Evolutionary conservation across 352 stramenopile genomes (phyloP), one percentile per base, ranked within the genome.

Genomic region (Achlya hypogyna): DNA sequence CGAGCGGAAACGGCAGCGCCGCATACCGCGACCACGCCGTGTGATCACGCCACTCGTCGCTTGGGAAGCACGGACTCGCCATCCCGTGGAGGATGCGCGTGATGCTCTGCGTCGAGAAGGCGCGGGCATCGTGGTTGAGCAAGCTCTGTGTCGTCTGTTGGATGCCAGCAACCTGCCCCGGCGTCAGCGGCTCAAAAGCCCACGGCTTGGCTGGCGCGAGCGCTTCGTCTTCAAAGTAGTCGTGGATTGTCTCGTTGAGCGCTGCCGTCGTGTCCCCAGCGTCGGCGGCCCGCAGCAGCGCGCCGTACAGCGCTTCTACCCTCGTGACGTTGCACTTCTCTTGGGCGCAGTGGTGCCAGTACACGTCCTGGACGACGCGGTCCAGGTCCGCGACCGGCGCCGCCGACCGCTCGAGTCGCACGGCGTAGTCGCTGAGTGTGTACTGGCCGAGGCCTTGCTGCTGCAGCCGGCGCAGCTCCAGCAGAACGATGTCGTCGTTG

Each of bases 21-120:
- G 75, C 67, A 66, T 91, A 88, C 51, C 80, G 81, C 22, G 81
- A 75, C 86, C 86, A 94, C 53, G 70, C 78, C 28, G 71, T 51
- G 66, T 90, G 75, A 31, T 91, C 75, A 0, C 79, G 80, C 86
- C 86, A 94, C 35, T 75, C 68, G 16, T 75, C 70, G 0, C 74
- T 73, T 14, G 81, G 75, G 53, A 90, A 88, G 43, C 75, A 79
- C 29, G 83, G 83, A 27, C 76, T 88, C 42, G 77, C 72, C 28
- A 94, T 71, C 5, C 85, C 85, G 45, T 94, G 85, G 62, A 92
- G 88, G 32, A 94, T 73, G 35, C 86, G 84, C 0, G 83, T 82
- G 49, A 92, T 79, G n/a, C 72, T 83, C 69, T 85, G 81, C 62
- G 75, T 75, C 49, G 84, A 83, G 16, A 69, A 81, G 34, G 38